A percentile compares a stretch with the other conserved stretches of the same genome.
Evolutionary conservation across 345 rosid species (phyloP).

Genomic region (Eucalyptus dawsonii): DNA sequence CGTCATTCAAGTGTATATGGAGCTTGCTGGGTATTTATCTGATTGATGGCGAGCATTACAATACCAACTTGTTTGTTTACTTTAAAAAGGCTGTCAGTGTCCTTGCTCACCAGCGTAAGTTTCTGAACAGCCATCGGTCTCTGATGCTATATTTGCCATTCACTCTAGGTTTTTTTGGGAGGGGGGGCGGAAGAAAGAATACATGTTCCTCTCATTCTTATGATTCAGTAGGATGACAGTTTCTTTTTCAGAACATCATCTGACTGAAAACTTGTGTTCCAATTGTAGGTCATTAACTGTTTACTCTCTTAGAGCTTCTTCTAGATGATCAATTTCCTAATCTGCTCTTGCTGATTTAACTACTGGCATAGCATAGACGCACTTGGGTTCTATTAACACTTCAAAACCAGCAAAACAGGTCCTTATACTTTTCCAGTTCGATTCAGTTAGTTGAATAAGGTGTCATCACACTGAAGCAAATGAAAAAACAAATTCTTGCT

Average conservation of each 20-base stretch:
- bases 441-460: background rate
- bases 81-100: conserved; percentile 66
- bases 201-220: background rate
- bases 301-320: background rate
- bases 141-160: background rate
- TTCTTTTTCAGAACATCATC: background rate
- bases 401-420: no score
- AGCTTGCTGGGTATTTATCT: conserved; percentile 70
- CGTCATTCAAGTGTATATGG: conserved; percentile 70
- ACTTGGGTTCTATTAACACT: background rate
- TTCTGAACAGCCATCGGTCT: background rate
- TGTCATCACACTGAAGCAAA: background rate
- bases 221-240: background rate
- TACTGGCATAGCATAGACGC: background rate
- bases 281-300: background rate
- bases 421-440: background rate
- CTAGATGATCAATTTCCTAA: background rate
- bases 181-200: background rate
- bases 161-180: no score
- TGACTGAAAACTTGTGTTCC: background rate
- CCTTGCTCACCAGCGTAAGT: conserved; percentile 93
- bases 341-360: background rate
- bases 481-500: no score
- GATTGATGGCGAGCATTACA: conserved; percentile 72
- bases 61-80: conserved; percentile 76